Conservation (phyloP, 352 stramenopile species). For the Phytophthora cactorum region DNA sequence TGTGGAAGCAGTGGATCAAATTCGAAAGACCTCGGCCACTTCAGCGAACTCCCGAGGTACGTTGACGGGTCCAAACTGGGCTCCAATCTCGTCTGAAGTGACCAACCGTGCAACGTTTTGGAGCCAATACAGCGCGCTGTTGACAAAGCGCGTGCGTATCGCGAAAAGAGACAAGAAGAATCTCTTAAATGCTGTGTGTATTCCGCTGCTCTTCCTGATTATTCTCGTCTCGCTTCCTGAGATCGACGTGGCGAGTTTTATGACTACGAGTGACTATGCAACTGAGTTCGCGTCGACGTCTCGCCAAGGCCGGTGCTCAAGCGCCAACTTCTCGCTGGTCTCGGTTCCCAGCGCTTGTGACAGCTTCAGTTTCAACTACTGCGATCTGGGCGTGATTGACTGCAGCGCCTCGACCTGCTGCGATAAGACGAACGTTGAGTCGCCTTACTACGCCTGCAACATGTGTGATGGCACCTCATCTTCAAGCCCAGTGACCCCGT, state of each 20-base stretch:
- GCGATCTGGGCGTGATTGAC: slow-evolving; percentile 49
- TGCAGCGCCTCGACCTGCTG: slow-evolving; percentile 55
- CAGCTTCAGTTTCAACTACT: slow-evolving; percentile 46
- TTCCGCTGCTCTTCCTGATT: slow-evolving; percentile 68
- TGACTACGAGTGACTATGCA: slow-evolving; percentile 38
- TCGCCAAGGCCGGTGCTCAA: slow-evolving; percentile 37
- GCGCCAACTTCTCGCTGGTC: slow-evolving; percentile 30
- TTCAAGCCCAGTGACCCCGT: slow-evolving; percentile 29
- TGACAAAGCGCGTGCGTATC: slow-evolving; percentile 70
- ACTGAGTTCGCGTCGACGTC: slow-evolving; percentile 27
- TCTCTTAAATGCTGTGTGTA: slow-evolving; percentile 58
- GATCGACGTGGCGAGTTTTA: slow-evolving; percentile 65
- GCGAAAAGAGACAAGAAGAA: slow-evolving; percentile 71
- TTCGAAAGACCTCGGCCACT: slow-evolving; percentile 45
- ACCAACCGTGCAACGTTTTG: slow-evolving; percentile 39
- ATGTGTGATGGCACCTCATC: slow-evolving; percentile 35
- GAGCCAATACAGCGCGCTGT: slow-evolving; percentile 52
- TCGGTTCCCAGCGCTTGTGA: slow-evolving; percentile 33
- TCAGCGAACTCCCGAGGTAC: slow-evolving; percentile 43
- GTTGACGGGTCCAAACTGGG: neutral
- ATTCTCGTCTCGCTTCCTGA: slow-evolving; percentile 57
- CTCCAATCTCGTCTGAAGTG: slow-evolving; percentile 24
- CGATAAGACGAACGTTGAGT: slow-evolving; percentile 38
- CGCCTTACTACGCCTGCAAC: slow-evolving; percentile 57
- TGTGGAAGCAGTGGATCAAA: slow-evolving; percentile 37